Conservation (phyloP, 176 grass and related monocot genomes). For the Urochloa ruziziensis region DNA sequence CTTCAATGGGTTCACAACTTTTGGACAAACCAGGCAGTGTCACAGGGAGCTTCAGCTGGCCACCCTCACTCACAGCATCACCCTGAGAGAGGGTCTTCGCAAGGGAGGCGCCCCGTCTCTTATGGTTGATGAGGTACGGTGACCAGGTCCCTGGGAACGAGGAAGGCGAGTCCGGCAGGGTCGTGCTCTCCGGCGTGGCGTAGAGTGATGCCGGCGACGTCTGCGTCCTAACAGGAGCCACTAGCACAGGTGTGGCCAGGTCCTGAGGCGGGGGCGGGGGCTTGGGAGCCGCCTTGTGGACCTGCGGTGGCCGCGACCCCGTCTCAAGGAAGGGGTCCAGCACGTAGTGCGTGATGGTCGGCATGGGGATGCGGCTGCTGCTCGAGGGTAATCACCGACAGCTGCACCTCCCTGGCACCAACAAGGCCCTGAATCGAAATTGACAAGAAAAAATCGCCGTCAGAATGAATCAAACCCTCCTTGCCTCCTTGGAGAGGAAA, state of each 20-base stretch:
- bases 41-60: conserved; percentile 6
- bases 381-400: conserved; percentile 10
- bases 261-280: conserved; percentile 17
- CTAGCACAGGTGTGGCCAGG: conserved; percentile 26
- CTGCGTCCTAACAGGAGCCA: conserved; percentile 38
- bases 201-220: conserved; percentile 64
- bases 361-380: conserved; percentile 41
- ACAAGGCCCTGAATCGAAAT: conserved; percentile 42
- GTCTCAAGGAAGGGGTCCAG: conserved; percentile 66
- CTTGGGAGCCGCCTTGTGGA: conserved; percentile 24
- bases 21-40: conserved; percentile 14
- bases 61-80: conserved; percentile 22
- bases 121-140: conserved; percentile 88
- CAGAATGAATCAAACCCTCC: conserved; percentile 22
- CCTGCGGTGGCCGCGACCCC: conserved; percentile 22
- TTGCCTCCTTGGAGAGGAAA: background rate
- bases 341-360: conserved; percentile 61
- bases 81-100: conserved; percentile 43
- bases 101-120: conserved; percentile 65
- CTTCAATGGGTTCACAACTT: conserved; percentile 10
- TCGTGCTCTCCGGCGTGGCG: conserved; percentile 57
- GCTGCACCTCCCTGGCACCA: conserved; percentile 26
- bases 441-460: background rate
- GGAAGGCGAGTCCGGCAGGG: conserved; percentile 70
- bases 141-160: conserved; percentile 69